These are phyloP conservation scores for Eucalyptus rudis DNA, from an alignment of 345 rosid species.

Conservation along the genomic window DNA sequence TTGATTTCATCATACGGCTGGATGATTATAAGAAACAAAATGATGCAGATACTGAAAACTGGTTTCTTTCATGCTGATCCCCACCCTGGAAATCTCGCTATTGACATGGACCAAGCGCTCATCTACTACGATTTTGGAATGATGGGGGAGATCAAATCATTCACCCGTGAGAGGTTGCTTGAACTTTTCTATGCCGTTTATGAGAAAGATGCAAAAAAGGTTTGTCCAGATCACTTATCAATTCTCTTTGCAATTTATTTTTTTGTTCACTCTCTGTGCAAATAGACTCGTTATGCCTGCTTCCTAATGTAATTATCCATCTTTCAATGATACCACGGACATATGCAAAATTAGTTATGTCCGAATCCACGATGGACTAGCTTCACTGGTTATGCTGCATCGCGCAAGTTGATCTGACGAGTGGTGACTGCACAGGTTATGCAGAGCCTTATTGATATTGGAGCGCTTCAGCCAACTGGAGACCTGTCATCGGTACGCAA, in stretches of 20 bases:
- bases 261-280: background rate
- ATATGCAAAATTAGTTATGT: background rate
- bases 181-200: constrained; percentile 85
- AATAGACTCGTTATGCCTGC: background rate
- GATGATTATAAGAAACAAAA: background rate
- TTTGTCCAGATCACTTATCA: background rate
- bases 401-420: background rate
- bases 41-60: constrained; percentile 64
- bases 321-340: background rate
- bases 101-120: constrained; percentile 69
- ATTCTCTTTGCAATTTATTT: background rate
- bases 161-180: constrained; percentile 75
- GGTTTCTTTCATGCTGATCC: constrained; percentile 99
- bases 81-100: constrained; percentile 94
- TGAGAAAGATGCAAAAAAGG: constrained; percentile 96
- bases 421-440: constrained; percentile 52
- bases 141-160: constrained; percentile 97
- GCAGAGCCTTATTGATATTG: constrained; percentile 69
- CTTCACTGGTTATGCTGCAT: background rate
- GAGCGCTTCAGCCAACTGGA: constrained; percentile 92
- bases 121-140: constrained; percentile 96
- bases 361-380: background rate
- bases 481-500: constrained; percentile 73
- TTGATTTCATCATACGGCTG: background rate
- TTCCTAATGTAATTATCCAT: background rate